Percentiles rank a stretch among this genome's conserved stretches.
These are phyloP conservation scores for Mallotus japonicus DNA, from an alignment of 441 rosid genomes.

Conservation along the genomic window DNA sequence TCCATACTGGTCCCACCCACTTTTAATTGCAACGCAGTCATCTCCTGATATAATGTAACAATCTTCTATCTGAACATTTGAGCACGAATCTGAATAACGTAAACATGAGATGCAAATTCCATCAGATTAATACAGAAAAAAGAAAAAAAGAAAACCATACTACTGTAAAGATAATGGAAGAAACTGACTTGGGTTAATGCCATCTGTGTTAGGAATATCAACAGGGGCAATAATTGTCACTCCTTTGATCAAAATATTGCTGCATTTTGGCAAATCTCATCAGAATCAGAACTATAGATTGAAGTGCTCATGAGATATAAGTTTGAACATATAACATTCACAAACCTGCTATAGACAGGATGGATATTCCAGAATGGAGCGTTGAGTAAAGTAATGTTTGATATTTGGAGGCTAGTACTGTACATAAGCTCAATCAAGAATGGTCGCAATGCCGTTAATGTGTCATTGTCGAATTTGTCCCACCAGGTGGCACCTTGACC, in stretches of 20 bases:
- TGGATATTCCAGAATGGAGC: conserved; percentile 79
- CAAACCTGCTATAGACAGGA: conserved; percentile 61
- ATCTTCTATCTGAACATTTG: conserved; percentile 53
- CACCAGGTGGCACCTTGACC: too few species aligned
- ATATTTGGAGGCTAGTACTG: conserved; percentile 54
- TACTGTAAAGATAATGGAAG: neutral
- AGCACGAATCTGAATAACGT: conserved; percentile 56
- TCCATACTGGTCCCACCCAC: conserved; percentile 83
- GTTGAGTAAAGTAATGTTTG: conserved; percentile 55
- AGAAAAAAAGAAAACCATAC: too few species aligned
- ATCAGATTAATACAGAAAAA: neutral
- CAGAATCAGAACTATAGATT: neutral
- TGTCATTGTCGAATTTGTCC: conserved; percentile 44
- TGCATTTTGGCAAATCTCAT: conserved; percentile 26
- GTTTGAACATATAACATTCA: neutral
- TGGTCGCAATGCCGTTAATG: conserved; percentile 51
- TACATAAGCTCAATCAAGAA: conserved; percentile 64
- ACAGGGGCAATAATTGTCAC: conserved; percentile 64
- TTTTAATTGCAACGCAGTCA: conserved; percentile 76
- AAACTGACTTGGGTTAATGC: conserved; percentile 58
- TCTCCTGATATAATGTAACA: conserved; percentile 69
- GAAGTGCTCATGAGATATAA: neutral
- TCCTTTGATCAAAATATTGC: conserved; percentile 41
- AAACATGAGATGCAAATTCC: neutral
- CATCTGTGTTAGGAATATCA: conserved; percentile 69